Base-by-base conservation (phyloP, 148 eudicot species). In the Cornus kousa region DNA sequence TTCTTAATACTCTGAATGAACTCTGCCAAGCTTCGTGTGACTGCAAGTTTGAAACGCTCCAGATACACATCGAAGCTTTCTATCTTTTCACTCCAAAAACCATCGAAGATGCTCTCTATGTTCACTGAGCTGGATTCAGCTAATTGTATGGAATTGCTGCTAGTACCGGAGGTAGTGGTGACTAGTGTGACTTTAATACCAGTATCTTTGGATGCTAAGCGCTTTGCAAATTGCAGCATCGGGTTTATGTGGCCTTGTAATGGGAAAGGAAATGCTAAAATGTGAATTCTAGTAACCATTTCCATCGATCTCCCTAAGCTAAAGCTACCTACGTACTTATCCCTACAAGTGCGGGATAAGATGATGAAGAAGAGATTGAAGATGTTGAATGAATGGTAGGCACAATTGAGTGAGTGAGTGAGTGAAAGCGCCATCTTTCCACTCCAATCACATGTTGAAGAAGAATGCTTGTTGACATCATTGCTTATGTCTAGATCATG, bases 171-270 rank as follows among this genome's bases (percentile, higher is more conserved):
- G 31, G 70, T 9, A 46, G 84, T 80, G 37, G 68, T 80, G 64
- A 80, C 40, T 10, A 91, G 11, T 53, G 94, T 91, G 74, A 86
- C 85, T 28, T 74, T 85, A 3, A 89, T 68, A 78, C 28, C 28
- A 28, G 28, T 28, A 28, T 85, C 87, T 71, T 78, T 86, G 32
- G 86, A 85, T 69, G 79, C 80, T 14, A 91, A 83, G 4, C 82
- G 80, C 31, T 86, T 87, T 5, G 89, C 81, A 70, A 91, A 86
- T 28, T 89, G 90, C 10, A 88, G 80, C 80, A 87, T 82, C 1
- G 92, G 92, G 77, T 91, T 91, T 39, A 91, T 89, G 80, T 89
- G 94, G 67, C 94, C 92, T 86, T 91, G 94, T 31, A 69, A 70
- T 20, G 92, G 92, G 28, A 70, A 82, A 8, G 92, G 87, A 60